Percentiles rank a stretch among this genome's conserved stretches.
These are phyloP conservation scores for Diaporthe sp. DNA, from an alignment of 2,329 filamentous ascomycete genomes.

Conservation along the genomic window DNA sequence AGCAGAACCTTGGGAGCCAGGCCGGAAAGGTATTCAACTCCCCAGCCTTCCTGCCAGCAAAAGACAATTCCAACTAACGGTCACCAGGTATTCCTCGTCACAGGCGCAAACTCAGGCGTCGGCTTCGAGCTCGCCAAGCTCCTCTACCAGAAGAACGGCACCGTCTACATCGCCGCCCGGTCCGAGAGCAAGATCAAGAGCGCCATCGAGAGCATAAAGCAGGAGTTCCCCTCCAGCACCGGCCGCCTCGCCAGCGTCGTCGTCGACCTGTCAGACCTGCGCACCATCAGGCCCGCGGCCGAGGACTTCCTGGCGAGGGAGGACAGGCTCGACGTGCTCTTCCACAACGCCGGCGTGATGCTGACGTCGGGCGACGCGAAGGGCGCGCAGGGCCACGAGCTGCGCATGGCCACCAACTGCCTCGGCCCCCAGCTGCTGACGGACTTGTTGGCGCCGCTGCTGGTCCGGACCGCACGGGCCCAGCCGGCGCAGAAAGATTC, in stretches of 20 bases:
- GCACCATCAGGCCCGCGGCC: neutral
- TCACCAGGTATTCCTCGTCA: slow-evolving; percentile 54
- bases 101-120: slow-evolving; percentile 48
- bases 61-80: neutral
- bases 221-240: slow-evolving; percentile 1
- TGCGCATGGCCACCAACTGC: slow-evolving; percentile 33
- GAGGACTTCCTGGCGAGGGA: neutral
- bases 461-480: neutral
- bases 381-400: slow-evolving; percentile 20
- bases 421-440: slow-evolving; percentile 26
- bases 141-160: slow-evolving; percentile 62
- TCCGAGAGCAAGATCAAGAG: slow-evolving; percentile 9
- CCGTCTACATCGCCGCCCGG: slow-evolving; percentile 63
- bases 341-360: slow-evolving; percentile 32
- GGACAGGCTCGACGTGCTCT: slow-evolving; percentile 25
- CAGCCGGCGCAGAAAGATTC: neutral
- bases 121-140: slow-evolving; percentile 62
- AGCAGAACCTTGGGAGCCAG: neutral
- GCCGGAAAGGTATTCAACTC: neutral
- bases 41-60: neutral
- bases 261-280: slow-evolving; percentile 26
- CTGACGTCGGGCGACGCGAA: neutral
- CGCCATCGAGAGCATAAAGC: slow-evolving; percentile 19
- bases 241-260: slow-evolving; percentile 17
- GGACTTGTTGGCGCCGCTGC: slow-evolving; percentile 4